Evolutionary conservation across 177 flowering plant genomes (phyloP).

Genomic region (Tripterygium wilfordii): DNA sequence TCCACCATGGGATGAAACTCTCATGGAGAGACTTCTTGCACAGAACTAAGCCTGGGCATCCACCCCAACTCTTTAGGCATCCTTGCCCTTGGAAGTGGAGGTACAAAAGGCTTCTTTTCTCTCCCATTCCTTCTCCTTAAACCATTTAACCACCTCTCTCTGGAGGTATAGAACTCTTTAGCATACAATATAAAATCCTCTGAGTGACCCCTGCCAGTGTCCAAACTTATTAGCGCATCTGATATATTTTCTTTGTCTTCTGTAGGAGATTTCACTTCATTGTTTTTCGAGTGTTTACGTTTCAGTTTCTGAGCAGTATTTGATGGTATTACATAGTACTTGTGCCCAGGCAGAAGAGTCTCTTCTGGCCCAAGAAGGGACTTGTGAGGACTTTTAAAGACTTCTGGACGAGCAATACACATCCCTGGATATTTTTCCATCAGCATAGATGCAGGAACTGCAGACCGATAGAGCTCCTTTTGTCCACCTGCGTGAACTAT

Average conservation of each 20-base stretch:
- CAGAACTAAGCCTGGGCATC: slow-evolving; percentile 56
- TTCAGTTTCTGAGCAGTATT: slow-evolving; percentile 45
- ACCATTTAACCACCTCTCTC: slow-evolving; percentile 22
- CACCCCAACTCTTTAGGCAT: slow-evolving; percentile 21
- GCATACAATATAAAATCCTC: slow-evolving; percentile 35
- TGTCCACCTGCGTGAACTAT: slow-evolving; percentile 45
- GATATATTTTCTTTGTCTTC: slow-evolving; percentile 6
- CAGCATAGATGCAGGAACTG: slow-evolving; percentile 35
- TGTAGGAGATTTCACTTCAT: slow-evolving; percentile 7
- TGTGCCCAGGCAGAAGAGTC: slow-evolving; percentile 45
- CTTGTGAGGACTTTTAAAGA: slow-evolving; percentile 49
- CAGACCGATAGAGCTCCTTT: slow-evolving; percentile 36
- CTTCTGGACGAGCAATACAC: slow-evolving; percentile 44
- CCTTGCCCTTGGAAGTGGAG: slow-evolving; percentile 44
- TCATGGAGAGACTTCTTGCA: slow-evolving; percentile 55
- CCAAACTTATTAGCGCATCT: slow-evolving; percentile 9
- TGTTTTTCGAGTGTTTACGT: slow-evolving; percentile 18
- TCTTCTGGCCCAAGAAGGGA: slow-evolving; percentile 47
- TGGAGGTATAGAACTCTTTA: slow-evolving; percentile 35
- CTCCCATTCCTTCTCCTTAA: slow-evolving; percentile 3
- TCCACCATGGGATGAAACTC: not conserved
- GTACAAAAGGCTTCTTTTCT: slow-evolving; percentile 36
- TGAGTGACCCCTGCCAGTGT: slow-evolving; percentile 6
- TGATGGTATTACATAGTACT: slow-evolving; percentile 42
- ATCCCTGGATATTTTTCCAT: slow-evolving; percentile 54